Evolutionary conservation across 2,329 filamentous ascomycete species (phyloP), one percentile per base, ranked within the genome.

Genomic region (Penicillium sp.): DNA sequence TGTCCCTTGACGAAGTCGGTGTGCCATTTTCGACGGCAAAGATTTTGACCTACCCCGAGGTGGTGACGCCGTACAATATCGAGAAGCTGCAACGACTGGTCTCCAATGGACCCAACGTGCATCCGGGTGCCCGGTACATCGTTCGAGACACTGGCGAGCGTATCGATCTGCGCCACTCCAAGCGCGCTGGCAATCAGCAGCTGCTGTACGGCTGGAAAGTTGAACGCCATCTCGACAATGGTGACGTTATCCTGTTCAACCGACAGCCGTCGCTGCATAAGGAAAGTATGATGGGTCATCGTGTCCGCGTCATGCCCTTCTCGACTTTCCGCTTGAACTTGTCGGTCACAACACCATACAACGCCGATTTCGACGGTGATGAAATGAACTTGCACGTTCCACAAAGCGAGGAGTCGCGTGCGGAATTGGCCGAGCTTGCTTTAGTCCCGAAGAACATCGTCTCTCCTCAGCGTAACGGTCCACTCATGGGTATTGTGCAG

Each of bases 351-450:
- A 96, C 93, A 31, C 95, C 95, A 0, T 99, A 99, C 83, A 99
- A 99, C 81, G 95, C 95, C 70, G 95, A 99, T 90, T 99, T 99
- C 80, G 95, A 99, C 73, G 95, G 95, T 80, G 95, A 99, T 76
- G 95, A 99, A 79, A 99, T 99, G 95, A 99, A 99, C 75, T 87
- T 99, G 80, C 95, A 99, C 85, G 96, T 99, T 54, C 96, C 95
- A 4, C 95, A 99, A 73, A 95, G 91, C 39, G 93, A 99, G 73
- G 96, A 99, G 78, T 96, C 96, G 37, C 90, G 95, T 61, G 92
- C 96, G 48, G 95, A 99, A 77, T 87, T 99, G 68, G 91, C 88
- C 76, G 90, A 98, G 74, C 86, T 99, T 14, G 98, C 94, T 76
- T 90, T 98, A 85, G 95, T 99, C n/a, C 95, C 95, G 0, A 86